Conservation (phyloP, 1,139 yeast genomes). For the Scheffersomyces segobiensis region DNA sequence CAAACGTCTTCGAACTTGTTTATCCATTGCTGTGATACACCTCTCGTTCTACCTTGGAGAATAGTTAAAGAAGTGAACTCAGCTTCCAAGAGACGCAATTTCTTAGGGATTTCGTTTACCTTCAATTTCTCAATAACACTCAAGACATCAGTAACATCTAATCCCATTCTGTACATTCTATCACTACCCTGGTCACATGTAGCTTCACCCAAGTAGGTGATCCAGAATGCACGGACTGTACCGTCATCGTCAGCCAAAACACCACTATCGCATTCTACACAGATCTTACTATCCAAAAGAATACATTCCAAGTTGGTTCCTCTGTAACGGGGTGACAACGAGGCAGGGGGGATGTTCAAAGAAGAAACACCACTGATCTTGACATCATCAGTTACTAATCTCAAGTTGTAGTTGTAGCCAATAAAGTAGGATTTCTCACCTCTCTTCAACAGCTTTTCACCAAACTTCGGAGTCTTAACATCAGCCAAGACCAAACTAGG, state of each 20-base stretch:
- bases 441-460: conserved; percentile 59
- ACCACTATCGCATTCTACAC: conserved; percentile 80
- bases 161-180: conserved; percentile 73
- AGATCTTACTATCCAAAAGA: conserved; percentile 69
- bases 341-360: conserved; percentile 69
- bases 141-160: conserved; percentile 67
- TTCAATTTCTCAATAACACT: conserved; percentile 59
- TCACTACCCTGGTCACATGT: conserved; percentile 49
- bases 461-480: conserved; percentile 61
- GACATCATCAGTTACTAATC: conserved; percentile 75
- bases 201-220: conserved; percentile 75
- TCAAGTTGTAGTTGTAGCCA: conserved; percentile 73
- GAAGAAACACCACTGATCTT: conserved; percentile 76
- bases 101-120: conserved; percentile 51
- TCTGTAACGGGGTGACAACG: conserved; percentile 74
- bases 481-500: conserved; percentile 54
- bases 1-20: conserved; percentile 57
- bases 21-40: conserved; percentile 86
- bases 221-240: conserved; percentile 79
- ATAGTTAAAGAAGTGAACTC: conserved; percentile 72
- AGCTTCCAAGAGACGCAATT: conserved; percentile 70
- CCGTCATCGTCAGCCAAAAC: conserved; percentile 79
- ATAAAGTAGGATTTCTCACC: conserved; percentile 77
- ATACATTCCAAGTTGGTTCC: conserved; percentile 83
- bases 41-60: conserved; percentile 78